Evolutionary conservation across 768 basidiomycete genomes (phyloP), one percentile per base, ranked within the genome.

Genomic region (Mycena floridula): DNA sequence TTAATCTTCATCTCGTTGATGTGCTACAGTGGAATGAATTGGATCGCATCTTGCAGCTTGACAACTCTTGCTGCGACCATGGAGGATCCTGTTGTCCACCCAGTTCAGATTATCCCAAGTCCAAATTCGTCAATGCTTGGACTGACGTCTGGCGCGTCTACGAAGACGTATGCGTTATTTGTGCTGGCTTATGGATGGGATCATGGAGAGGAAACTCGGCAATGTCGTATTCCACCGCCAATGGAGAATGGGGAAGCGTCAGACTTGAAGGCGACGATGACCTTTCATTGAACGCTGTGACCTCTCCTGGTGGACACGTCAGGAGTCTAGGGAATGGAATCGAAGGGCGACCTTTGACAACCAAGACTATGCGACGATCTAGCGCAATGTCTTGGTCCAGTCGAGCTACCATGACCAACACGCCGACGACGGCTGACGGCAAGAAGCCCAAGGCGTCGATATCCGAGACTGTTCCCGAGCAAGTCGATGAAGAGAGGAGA

Each of bases 171-270:
- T 91, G 89, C 49, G 67, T 89, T 30, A 69, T 89, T 37, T 90
- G 89, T 54, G 89, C 87, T 0, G 79, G 85, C 3, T 69, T 89
- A n/a, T 90, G 86, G 87, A 74, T 82, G 54, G 84, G 86, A 12
- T 69, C 74, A 3, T 85, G 74, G 79, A 70, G 81, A 23, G 65
- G 67, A 25, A 71, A 74, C 45, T 72, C 77, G 0, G 50, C 61
- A 1, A 54, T 62, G 42, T 71, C 76, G 2, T 80, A 78, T 50
- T 72, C 77, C 2, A 71, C 73, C 6, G 69, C 62, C 7, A 62
- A 70, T 26, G 73, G 71, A 35, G 74, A 79, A 44, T 81, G 79
- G 77, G 79, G 79, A 36, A 66, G 61, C 22, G 61, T 85, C 7
- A 67, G 71, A 21, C 63, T 85, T 22, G 83, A 85, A 35, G 84